These are phyloP conservation scores for Coemansia erecta DNA, from an alignment of 192 early-diverging fungal species.

Conservation along the genomic window DNA sequence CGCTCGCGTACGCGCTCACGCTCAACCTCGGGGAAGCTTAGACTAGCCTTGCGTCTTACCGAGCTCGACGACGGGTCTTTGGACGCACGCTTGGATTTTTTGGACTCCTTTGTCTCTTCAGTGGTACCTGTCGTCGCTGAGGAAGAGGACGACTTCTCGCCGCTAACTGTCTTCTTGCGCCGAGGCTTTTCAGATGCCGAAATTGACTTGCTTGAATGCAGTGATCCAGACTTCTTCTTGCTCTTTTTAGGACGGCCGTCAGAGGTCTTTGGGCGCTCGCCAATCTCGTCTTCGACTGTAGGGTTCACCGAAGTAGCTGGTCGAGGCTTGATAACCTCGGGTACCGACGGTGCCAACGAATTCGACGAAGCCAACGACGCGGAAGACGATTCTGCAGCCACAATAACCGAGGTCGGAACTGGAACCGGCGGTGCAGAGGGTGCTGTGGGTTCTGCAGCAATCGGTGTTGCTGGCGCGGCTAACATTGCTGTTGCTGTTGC, in stretches of 20 bases:
- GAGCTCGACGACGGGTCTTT: neutral
- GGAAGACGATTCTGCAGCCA: neutral
- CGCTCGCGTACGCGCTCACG: neutral
- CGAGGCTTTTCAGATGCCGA: conserved; percentile 12
- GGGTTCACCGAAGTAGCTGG: neutral
- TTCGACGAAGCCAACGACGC: conserved; percentile 3
- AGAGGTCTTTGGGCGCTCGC: neutral
- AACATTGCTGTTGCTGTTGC: neutral
- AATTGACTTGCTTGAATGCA: conserved; percentile 13
- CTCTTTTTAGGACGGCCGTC: conserved; percentile 1
- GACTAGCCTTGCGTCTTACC: neutral
- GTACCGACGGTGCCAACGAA: neutral
- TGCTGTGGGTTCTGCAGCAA: neutral
- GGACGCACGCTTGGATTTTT: neutral
- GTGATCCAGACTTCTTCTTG: conserved; percentile 8
- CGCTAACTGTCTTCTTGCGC: conserved; percentile 14
- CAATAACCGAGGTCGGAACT: neutral
- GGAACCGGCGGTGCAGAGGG: neutral
- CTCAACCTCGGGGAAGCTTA: neutral
- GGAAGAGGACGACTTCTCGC: neutral
- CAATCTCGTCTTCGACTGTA: neutral
- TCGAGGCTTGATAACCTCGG: neutral
- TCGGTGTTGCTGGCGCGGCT: neutral
- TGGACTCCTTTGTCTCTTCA: neutral
- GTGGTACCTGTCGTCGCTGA: neutral